Evolutionary conservation across 345 rosid genomes (phyloP).

Genomic region (Mercurialis annua): DNA sequence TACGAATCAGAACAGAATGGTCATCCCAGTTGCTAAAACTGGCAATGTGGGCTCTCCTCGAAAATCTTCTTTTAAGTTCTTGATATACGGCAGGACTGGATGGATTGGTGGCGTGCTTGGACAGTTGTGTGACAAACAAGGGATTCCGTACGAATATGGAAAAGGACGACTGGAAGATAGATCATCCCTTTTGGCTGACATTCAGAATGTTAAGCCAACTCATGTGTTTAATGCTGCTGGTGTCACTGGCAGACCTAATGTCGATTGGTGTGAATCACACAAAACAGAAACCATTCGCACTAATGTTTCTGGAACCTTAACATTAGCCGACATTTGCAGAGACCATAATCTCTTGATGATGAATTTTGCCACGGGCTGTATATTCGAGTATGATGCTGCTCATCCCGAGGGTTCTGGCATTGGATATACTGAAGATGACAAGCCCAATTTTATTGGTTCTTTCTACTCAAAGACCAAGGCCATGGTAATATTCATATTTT

Average conservation of each 20-base stretch:
- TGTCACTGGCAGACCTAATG: conserved; percentile 75
- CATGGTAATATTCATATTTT: conserved; percentile 38
- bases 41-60: conserved; percentile 21
- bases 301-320: conserved; percentile 70
- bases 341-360: conserved; percentile 60
- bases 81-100: conserved; percentile 73
- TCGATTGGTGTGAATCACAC: conserved; percentile 81
- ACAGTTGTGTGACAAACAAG: conserved; percentile 66
- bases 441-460: conserved; percentile 66
- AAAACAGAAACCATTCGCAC: conserved; percentile 67
- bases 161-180: conserved; percentile 70
- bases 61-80: conserved; percentile 53
- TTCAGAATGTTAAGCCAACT: conserved; percentile 55
- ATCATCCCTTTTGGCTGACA: conserved; percentile 52
- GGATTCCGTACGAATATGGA: conserved; percentile 62
- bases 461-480: conserved; percentile 86
- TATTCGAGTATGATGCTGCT: conserved; percentile 62
- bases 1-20: conserved; percentile 54
- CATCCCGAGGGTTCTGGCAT: conserved; percentile 61
- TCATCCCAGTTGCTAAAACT: conserved; percentile 51
- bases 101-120: conserved; percentile 82
- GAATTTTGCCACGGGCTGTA: conserved; percentile 80
- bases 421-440: conserved; percentile 70
- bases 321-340: conserved; percentile 75
- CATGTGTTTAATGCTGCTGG: conserved; percentile 85